Evolutionary conservation across 1,284 basidiomycete genomes (phyloP).

Genomic region (Pulchroboletus neoregius): DNA sequence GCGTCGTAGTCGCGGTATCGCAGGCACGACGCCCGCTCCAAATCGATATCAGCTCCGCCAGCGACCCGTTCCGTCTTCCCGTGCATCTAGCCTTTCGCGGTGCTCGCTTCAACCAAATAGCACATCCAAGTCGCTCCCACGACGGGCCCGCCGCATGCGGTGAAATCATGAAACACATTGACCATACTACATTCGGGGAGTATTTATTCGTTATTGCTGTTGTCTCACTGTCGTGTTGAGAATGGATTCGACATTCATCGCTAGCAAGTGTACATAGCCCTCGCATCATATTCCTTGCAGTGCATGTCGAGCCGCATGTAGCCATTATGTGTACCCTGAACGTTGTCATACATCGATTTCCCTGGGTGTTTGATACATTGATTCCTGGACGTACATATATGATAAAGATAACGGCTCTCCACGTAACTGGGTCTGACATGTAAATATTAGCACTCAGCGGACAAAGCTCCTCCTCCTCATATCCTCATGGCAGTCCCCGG

Average conservation of each 20-base stretch:
- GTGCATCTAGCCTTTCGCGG: slow-evolving; percentile 15
- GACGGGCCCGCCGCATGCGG: slow-evolving; percentile 16
- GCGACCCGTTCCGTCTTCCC: slow-evolving; percentile 22
- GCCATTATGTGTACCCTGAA: slow-evolving; percentile 9
- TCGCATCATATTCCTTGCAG: slow-evolving; percentile 3
- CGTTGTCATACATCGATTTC: slow-evolving; percentile 4
- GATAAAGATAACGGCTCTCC: slow-evolving; percentile 22
- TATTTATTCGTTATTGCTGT: slow-evolving; percentile 36
- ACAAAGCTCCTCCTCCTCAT: not conserved
- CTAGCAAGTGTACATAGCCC: slow-evolving; percentile 8
- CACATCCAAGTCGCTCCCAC: slow-evolving; percentile 13
- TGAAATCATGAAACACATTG: slow-evolving; percentile 7
- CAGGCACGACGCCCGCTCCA: slow-evolving; percentile 10
- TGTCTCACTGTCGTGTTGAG: slow-evolving; percentile 16
- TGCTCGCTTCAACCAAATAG: slow-evolving; percentile 8
- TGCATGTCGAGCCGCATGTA: slow-evolving; percentile 11
- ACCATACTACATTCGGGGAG: slow-evolving; percentile 1
- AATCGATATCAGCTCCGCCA: slow-evolving; percentile 32
- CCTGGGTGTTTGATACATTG: not conserved
- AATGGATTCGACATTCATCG: slow-evolving; percentile 10
- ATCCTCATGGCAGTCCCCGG: slow-evolving; percentile 25
- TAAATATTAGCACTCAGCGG: slow-evolving; percentile 16
- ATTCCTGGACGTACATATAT: no score
- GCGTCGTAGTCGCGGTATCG: slow-evolving; percentile 12
- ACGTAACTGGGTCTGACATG: slow-evolving; percentile 12